These are phyloP conservation scores for Lepidopterella palustris DNA, from an alignment of 495 filamentous ascomycete species.

Conservation along the genomic window DNA sequence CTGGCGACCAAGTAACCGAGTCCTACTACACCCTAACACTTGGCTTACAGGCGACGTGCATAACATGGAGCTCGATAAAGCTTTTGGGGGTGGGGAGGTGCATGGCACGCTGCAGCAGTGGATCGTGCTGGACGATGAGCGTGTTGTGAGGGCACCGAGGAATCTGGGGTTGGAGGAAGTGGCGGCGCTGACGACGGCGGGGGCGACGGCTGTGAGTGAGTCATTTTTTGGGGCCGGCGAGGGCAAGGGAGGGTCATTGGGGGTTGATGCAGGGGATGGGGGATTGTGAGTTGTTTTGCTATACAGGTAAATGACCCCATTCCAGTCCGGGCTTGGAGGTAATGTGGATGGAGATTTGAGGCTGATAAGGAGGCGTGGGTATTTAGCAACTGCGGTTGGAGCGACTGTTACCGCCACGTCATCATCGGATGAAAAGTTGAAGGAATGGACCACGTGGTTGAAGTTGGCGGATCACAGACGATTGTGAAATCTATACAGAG, in stretches of 20 bases:
- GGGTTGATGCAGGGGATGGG: constrained; percentile 38
- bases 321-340: background rate
- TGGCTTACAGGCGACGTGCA: constrained; percentile 24
- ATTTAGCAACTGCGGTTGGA: constrained; percentile 31
- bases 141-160: constrained; percentile 29
- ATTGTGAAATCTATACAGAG: constrained; percentile 7
- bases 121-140: constrained; percentile 24
- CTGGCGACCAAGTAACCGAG: constrained; percentile 22
- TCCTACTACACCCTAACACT: constrained; percentile 28
- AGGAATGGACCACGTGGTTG: constrained; percentile 26
- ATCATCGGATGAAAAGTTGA: constrained; percentile 31
- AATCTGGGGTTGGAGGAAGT: constrained; percentile 34
- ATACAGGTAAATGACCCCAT: constrained; percentile 21
- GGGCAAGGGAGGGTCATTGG: constrained; percentile 22
- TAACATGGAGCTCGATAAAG: constrained; percentile 13
- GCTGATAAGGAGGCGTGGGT: background rate
- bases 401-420: constrained; percentile 33
- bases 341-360: background rate
- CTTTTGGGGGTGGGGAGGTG: constrained; percentile 22
- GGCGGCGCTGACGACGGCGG: constrained; percentile 35
- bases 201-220: constrained; percentile 41
- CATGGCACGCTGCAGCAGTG: constrained; percentile 25
- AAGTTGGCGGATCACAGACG: constrained; percentile 14
- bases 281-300: constrained; percentile 32
- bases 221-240: constrained; percentile 27